Base-by-base conservation (phyloP, 2,329 filamentous ascomycete species). In the Sclerotinia subarctica region DNA sequence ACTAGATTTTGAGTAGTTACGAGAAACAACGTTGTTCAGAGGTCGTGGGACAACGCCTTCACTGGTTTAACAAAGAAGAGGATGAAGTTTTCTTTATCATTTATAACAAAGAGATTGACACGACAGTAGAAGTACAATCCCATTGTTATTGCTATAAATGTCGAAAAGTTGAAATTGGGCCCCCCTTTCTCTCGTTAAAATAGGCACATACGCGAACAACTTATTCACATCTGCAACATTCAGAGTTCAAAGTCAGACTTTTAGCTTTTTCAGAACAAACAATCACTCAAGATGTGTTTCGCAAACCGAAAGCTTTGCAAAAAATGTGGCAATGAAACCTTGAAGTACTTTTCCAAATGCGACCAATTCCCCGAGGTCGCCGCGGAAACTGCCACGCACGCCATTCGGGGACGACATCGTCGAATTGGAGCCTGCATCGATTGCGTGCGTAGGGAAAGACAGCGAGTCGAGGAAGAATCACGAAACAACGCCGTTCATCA, bases 251-350 rank as follows among this genome's bases (percentile, higher is more conserved):
- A 60, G 19, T 5, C 6, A 21, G 26, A n/a, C 26, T 60, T 60
- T 60, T 15, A 47, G 11, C 57, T 42, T 8, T 15, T 5, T 2
- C 7, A 7, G 2, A 47, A 13, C 10, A 62, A 24, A 2, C 19
- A 38, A 35, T 10, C 44, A 19, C 35, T 42, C 59, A 63, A 26
- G 17, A 63, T 63, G 59, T 63, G 59, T 42, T 51, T 63, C 10
- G 59, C 29, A 26, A 38, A 63, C n/a, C 47, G 46, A 63, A 4
- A 2, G 7, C 10, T 10, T 1, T 63, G 59, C 21, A 63, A 42
- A 29, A 29, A 7, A 42, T 63, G 59, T 44, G 32, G 6, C 15
- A 26, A 15, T 8, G 59, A 63, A 21, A 51, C 8, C 10, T 26
- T 51, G 2, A 11, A 21, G 4, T 63, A 51, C 32, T 8, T 49